These are phyloP conservation scores for Capsella bursapastoris DNA, from an alignment of 345 rosid genomes.

Conservation along the genomic window DNA sequence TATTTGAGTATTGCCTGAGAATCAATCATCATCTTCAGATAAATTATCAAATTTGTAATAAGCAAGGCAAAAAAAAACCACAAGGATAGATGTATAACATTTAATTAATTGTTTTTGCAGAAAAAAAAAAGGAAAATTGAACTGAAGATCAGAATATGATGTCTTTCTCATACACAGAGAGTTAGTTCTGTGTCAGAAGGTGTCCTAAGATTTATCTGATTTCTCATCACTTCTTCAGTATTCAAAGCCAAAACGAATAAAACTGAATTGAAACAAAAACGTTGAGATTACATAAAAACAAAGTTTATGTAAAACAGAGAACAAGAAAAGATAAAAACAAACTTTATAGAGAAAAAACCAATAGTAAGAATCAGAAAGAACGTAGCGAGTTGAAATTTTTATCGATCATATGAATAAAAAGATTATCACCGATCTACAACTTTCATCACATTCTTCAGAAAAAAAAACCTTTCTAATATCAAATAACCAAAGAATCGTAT, in stretches of 20 bases:
- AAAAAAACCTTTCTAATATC: not conserved
- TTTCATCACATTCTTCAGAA: constrained; percentile 41
- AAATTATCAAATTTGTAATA: no score
- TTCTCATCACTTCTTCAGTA: constrained; percentile 50
- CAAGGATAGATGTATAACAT: not conserved
- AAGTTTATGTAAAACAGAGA: not conserved
- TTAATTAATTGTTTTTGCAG: not conserved
- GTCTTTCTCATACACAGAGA: constrained; percentile 60
- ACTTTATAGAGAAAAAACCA: not conserved
- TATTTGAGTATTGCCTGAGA: not conserved
- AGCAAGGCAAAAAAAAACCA: no score
- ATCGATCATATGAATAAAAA: constrained; percentile 39
- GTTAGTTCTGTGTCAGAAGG: constrained; percentile 56
- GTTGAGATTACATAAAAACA: no score
- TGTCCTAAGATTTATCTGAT: constrained; percentile 61
- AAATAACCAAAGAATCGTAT: not conserved
- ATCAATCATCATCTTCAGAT: not conserved
- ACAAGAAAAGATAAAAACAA: not conserved
- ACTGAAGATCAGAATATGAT: constrained; percentile 51
- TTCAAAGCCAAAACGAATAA: not conserved
- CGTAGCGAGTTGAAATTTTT: constrained; percentile 46
- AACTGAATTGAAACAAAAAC: not conserved
- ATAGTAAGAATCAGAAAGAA: constrained; percentile 44
- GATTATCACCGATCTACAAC: constrained; percentile 43
- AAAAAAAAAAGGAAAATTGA: not conserved